Conservation (phyloP, 2,329 filamentous ascomycete species). For the Aureobasidium sp. region DNA sequence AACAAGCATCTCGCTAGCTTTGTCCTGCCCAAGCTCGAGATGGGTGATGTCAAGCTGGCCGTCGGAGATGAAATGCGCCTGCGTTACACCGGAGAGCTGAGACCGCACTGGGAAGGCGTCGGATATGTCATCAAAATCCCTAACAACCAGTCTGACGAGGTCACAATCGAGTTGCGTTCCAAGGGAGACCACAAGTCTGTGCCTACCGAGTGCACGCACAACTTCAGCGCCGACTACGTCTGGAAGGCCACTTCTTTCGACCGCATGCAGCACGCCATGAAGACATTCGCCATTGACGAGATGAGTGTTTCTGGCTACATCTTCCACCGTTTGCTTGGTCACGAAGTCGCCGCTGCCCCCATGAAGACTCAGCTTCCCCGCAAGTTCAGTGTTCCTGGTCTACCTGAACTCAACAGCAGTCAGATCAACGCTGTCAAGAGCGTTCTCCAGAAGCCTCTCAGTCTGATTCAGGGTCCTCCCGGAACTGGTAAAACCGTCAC, state of each 20-base stretch:
- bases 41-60: conserved; percentile 94
- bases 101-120: conserved; percentile 90
- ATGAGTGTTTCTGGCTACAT: conserved; percentile 98
- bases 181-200: conserved; percentile 95
- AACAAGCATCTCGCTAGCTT: conserved; percentile 97
- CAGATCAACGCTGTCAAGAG: conserved; percentile 96
- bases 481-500: conserved; percentile 98
- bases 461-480: conserved; percentile 91
- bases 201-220: conserved; percentile 91
- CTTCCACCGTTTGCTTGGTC: conserved; percentile 91
- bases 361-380: conserved; percentile 95
- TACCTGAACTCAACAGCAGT: conserved; percentile 90
- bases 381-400: conserved; percentile 90
- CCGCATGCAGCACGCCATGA: conserved; percentile 98
- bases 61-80: conserved; percentile 98
- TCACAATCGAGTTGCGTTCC: conserved; percentile 87
- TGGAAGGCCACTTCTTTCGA: conserved; percentile 99
- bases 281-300: conserved; percentile 95
- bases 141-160: conserved; percentile 97
- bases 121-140: conserved; percentile 99
- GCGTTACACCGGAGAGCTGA: conserved; percentile 90
- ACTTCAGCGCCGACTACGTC: conserved; percentile 97
- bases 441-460: conserved; percentile 86
- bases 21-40: conserved; percentile 90
- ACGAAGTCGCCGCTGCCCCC: conserved; percentile 87